phyloP scores from a whole-genome alignment of 768 basidiomycete species.

The Macrolepiota albuminosa region DNA sequence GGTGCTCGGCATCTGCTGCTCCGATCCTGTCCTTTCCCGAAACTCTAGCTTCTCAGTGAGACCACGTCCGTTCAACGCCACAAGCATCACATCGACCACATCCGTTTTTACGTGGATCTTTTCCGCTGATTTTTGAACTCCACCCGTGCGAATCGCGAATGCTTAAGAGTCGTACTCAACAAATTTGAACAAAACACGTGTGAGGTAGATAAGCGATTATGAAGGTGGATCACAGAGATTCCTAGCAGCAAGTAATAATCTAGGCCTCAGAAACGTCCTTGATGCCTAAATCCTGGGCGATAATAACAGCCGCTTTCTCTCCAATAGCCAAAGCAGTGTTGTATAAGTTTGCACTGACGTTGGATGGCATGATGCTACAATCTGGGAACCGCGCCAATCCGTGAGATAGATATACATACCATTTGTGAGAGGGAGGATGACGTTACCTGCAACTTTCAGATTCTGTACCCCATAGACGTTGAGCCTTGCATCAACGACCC shows the following conservation, averaged over 20 bases:
- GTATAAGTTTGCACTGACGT: constrained; percentile 38
- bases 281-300: constrained; percentile 46
- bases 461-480: constrained; percentile 57
- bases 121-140: not conserved
- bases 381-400: constrained; percentile 17
- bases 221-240: not conserved
- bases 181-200: not conserved
- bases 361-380: constrained; percentile 33
- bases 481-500: constrained; percentile 58
- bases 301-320: constrained; percentile 58
- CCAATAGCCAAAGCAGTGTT: constrained; percentile 43
- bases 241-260: not conserved
- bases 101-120: not conserved
- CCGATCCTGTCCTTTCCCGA: not conserved
- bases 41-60: not conserved
- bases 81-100: not conserved
- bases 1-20: not conserved
- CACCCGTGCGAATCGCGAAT: not conserved
- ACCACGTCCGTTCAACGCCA: not conserved
- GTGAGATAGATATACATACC: not conserved
- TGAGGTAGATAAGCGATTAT: not conserved
- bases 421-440: not conserved
- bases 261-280: constrained; percentile 13
- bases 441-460: constrained; percentile 53
- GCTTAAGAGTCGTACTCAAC: not conserved